These are phyloP conservation scores for Schizosaccharomyces cryophilus DNA, from an alignment of 805 yeast genomes.

Conservation along the genomic window DNA sequence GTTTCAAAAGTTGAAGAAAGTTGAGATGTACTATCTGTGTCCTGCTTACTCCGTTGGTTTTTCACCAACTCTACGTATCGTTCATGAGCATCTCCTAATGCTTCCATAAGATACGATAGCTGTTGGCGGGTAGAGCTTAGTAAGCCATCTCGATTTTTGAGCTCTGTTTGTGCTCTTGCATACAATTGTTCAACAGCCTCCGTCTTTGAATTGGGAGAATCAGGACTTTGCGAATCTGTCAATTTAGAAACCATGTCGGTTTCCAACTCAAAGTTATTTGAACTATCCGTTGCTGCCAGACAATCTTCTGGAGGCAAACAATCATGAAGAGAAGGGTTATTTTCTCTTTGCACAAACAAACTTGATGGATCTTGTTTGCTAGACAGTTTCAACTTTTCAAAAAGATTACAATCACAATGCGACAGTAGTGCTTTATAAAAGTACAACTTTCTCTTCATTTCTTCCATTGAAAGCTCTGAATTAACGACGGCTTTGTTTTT, in stretches of 20 bases:
- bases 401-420: background rate
- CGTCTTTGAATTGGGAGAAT: too few species aligned
- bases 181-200: background rate
- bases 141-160: background rate
- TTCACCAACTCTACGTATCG: background rate
- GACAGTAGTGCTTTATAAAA: constrained; percentile 15
- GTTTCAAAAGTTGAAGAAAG: background rate
- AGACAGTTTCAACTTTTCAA: too few species aligned
- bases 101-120: background rate
- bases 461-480: constrained; percentile 28
- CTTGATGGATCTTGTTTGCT: too few species aligned
- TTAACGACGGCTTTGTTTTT: constrained; percentile 41
- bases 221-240: too few species aligned
- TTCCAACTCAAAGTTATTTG: too few species aligned
- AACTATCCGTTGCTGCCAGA: too few species aligned
- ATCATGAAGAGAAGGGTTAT: too few species aligned
- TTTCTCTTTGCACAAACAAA: too few species aligned
- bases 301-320: too few species aligned
- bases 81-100: background rate
- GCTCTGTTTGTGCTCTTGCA: background rate
- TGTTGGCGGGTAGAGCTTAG: background rate
- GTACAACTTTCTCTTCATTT: constrained; percentile 19
- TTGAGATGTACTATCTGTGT: background rate
- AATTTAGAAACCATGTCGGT: too few species aligned
- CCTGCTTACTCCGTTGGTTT: background rate